These are phyloP conservation scores for Torulaspora globosa DNA, from an alignment of 1,139 yeast genomes.

Conservation along the genomic window DNA sequence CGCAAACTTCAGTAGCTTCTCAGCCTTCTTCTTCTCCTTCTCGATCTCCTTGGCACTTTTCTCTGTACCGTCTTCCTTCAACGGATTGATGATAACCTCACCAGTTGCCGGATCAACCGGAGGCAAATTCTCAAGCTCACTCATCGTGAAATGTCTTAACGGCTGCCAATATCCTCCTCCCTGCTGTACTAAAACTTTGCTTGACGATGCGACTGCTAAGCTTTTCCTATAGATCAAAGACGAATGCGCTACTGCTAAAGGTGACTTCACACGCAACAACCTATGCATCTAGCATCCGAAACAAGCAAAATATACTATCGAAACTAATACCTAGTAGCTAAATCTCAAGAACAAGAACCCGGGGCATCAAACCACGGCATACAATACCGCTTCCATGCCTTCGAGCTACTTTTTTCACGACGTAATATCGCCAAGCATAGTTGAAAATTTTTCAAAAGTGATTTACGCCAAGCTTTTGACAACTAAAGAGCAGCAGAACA, in stretches of 20 bases:
- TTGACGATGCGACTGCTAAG: not conserved
- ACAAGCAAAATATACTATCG: constrained; percentile 1
- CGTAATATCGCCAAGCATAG: not conserved
- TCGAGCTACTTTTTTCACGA: constrained; percentile 8
- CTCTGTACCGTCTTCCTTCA: constrained; percentile 38
- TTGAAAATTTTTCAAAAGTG: constrained; percentile 5
- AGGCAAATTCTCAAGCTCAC: constrained; percentile 34
- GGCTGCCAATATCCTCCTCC: constrained; percentile 3
- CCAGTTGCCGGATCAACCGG: constrained; percentile 38
- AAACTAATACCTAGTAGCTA: not conserved
- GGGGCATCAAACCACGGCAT: not conserved
- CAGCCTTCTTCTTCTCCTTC: constrained; percentile 94
- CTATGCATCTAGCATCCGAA: constrained; percentile 17
- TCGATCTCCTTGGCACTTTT: constrained; percentile 78
- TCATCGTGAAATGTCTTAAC: constrained; percentile 22
- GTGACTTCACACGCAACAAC: constrained; percentile 13
- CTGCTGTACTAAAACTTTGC: constrained; percentile 1
- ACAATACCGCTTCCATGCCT: constrained; percentile 6
- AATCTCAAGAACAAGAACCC: not conserved
- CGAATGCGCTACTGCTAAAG: constrained; percentile 10
- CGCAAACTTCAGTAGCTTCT: constrained; percentile 87
- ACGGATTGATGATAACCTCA: constrained; percentile 37
- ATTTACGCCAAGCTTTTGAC: not conserved
- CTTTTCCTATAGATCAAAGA: constrained; percentile 7
- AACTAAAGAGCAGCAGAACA: too few species aligned